Evolutionary conservation across 2,329 filamentous ascomycete species (phyloP).

Genomic region (Colletotrichum musicola): DNA sequence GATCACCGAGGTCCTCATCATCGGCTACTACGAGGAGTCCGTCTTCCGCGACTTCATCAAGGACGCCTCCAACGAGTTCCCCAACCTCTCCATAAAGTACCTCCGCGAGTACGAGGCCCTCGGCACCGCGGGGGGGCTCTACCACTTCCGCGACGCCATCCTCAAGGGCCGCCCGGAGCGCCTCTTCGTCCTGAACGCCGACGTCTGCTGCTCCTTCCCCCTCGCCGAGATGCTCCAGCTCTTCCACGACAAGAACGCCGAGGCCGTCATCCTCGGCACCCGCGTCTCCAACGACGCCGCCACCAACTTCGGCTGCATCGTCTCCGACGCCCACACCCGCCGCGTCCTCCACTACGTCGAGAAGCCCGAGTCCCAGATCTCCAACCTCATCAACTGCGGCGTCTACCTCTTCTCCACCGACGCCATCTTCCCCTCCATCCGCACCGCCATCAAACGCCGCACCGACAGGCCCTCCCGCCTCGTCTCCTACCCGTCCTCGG

Average conservation of each 20-base stretch:
- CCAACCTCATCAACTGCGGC: constrained; percentile 98
- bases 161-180: constrained; percentile 94
- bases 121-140: constrained; percentile 94
- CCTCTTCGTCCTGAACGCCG: constrained; percentile 97
- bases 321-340: constrained; percentile 92
- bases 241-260: constrained; percentile 94
- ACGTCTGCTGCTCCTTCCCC: constrained; percentile 99
- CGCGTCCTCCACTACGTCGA: constrained; percentile 99
- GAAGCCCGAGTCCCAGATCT: constrained; percentile 98
- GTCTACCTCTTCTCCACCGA: constrained; percentile 98
- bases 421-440: constrained; percentile 96
- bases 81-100: constrained; percentile 91
- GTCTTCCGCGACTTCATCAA: constrained; percentile 99
- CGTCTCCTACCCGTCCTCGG: constrained; percentile 94
- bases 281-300: constrained; percentile 91
- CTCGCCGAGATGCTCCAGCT: constrained; percentile 95
- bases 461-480: constrained; percentile 86
- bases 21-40: constrained; percentile 98
- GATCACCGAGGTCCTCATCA: constrained; percentile 96
- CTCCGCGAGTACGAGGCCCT: constrained; percentile 97
- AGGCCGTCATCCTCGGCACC: constrained; percentile 96
- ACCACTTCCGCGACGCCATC: constrained; percentile 99
- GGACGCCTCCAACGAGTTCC: constrained; percentile 85
- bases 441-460: constrained; percentile 93
- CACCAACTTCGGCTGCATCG: constrained; percentile 97